Evolutionary conservation across 495 filamentous ascomycete genomes (phyloP).

Genomic region (Podospora appendiculata): DNA sequence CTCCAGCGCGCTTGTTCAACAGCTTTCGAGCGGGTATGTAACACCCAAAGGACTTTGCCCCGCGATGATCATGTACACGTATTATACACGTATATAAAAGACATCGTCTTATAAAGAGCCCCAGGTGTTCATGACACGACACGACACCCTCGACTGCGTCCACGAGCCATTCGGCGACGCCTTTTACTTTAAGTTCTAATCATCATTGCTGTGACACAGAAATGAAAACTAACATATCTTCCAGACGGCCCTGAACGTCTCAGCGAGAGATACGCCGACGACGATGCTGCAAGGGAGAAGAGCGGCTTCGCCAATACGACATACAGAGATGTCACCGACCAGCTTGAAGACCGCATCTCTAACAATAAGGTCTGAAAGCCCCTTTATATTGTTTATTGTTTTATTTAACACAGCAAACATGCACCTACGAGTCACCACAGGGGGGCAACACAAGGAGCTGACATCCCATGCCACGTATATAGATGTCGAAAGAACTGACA

Average conservation of each 20-base stretch:
- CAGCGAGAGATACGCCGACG: slow-evolving; percentile 63
- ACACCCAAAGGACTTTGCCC: background rate
- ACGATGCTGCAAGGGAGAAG: slow-evolving; percentile 57
- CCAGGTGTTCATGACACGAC: slow-evolving; percentile 92
- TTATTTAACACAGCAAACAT: too few relatives aligned
- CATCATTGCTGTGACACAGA: too few relatives aligned
- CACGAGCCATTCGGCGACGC: slow-evolving; percentile 97
- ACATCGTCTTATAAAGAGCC: background rate
- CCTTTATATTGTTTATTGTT: background rate
- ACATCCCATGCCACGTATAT: background rate
- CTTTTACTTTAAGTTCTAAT: slow-evolving; percentile 56
- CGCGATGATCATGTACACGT: background rate
- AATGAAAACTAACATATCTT: too few relatives aligned
- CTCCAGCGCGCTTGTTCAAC: slow-evolving; percentile 72
- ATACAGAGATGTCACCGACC: slow-evolving; percentile 66
- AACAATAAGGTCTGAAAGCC: slow-evolving; percentile 40
- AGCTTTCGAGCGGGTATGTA: slow-evolving; percentile 81
- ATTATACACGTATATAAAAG: too few relatives aligned
- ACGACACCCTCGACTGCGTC: slow-evolving; percentile 67
- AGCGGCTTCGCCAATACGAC: slow-evolving; percentile 73
- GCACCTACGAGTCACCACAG: background rate
- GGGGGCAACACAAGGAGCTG: background rate
- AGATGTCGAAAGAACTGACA: too few relatives aligned
- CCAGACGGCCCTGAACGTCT: slow-evolving; percentile 74
- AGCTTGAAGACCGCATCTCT: slow-evolving; percentile 49